phyloP scores from a whole-genome alignment of 2,329 filamentous ascomycete species.

The Apiospora aurea region DNA sequence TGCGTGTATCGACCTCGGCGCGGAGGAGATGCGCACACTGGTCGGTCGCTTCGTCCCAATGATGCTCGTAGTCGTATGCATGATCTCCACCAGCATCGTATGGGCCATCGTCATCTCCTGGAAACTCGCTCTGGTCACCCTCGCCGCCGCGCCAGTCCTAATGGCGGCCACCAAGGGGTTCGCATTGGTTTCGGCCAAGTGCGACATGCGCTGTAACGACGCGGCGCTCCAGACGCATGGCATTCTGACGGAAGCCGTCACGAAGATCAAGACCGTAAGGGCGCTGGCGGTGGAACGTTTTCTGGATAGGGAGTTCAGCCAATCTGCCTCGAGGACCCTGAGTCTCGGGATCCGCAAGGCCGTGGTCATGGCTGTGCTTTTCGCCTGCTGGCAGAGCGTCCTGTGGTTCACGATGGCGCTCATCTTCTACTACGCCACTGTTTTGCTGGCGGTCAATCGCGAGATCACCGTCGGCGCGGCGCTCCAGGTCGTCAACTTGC shows the following conservation, averaged over 20 bases:
- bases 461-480: constrained; percentile 62
- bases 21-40: constrained; percentile 86
- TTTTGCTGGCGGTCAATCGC: constrained; percentile 61
- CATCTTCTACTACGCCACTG: constrained; percentile 83
- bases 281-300: constrained; percentile 76
- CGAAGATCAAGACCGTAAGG: constrained; percentile 80
- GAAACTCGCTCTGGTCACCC: constrained; percentile 80
- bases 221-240: constrained; percentile 65
- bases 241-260: constrained; percentile 77
- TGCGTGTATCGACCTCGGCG: constrained; percentile 79
- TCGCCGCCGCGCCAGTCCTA: constrained; percentile 73
- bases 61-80: constrained; percentile 69
- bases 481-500: constrained; percentile 78
- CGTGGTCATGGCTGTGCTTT: constrained; percentile 72
- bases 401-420: constrained; percentile 77
- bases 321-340: constrained; percentile 59
- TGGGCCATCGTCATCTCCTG: constrained; percentile 81
- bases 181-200: constrained; percentile 68
- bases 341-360: constrained; percentile 71
- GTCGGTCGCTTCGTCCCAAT: constrained; percentile 80
- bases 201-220: constrained; percentile 74
- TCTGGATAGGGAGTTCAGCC: constrained; percentile 70
- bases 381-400: constrained; percentile 78
- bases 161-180: constrained; percentile 71
- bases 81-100: constrained; percentile 71